Percentiles rank a stretch among this genome's conserved stretches.
Evolutionary conservation across 192 early-diverging fungal species (phyloP).

Genomic region (Coemansia sp.): DNA sequence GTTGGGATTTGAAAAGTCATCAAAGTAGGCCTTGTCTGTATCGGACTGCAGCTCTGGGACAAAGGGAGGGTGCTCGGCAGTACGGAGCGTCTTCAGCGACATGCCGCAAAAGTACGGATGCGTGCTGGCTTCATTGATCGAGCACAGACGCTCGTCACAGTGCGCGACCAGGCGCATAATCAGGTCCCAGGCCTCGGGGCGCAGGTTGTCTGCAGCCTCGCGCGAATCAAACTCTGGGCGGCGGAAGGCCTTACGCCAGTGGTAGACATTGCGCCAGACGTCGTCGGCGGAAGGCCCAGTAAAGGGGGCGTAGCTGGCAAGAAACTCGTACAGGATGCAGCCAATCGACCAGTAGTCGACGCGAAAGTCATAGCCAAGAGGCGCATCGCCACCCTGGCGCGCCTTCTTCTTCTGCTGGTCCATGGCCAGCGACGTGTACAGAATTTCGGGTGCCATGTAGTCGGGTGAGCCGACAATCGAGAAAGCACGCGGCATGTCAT

Average conservation of each 20-base stretch:
- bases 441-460: constrained; percentile 92
- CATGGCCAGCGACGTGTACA: constrained; percentile 57
- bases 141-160: constrained; percentile 55
- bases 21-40: constrained; percentile 84
- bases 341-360: constrained; percentile 79
- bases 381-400: constrained; percentile 69
- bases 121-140: constrained; percentile 57
- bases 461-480: constrained; percentile 88
- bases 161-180: constrained; percentile 62
- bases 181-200: constrained; percentile 75
- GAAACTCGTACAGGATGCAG: constrained; percentile 76
- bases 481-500: constrained; percentile 65
- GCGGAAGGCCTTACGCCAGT: constrained; percentile 74
- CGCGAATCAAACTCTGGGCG: constrained; percentile 74
- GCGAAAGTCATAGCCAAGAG: constrained; percentile 65
- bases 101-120: constrained; percentile 64
- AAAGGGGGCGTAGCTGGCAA: constrained; percentile 75
- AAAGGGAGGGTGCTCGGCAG: constrained; percentile 70
- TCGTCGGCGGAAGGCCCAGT: constrained; percentile 65
- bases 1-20: constrained; percentile 66
- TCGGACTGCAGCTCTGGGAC: constrained; percentile 69
- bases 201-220: constrained; percentile 76
- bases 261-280: constrained; percentile 84
- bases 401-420: constrained; percentile 38
- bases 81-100: constrained; percentile 58